phyloP scores from a whole-genome alignment of 805 yeast genomes.

The Sugiyamaella smithiae region DNA sequence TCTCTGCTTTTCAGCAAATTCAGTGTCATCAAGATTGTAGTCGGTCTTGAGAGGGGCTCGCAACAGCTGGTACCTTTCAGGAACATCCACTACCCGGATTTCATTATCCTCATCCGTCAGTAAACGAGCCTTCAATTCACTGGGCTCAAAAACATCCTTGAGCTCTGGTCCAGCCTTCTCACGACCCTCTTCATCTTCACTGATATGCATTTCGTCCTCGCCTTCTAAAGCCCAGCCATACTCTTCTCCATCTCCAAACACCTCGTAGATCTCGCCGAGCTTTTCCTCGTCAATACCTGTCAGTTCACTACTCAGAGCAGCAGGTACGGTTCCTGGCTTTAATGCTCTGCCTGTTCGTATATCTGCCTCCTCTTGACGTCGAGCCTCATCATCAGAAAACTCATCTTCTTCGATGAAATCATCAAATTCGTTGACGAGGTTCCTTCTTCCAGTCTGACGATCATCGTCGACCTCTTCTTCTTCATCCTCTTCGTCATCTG shows the following conservation, averaged over 20 bases:
- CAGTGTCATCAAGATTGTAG: conserved; percentile 62
- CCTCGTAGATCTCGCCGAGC: conserved; percentile 87
- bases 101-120: conserved; percentile 89
- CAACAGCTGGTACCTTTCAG: conserved; percentile 84
- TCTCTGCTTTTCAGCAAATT: conserved; percentile 64
- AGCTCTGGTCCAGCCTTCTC: conserved; percentile 52
- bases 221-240: conserved; percentile 98
- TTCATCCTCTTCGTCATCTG: conserved; percentile 48
- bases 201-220: conserved; percentile 45
- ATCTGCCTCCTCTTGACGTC: conserved; percentile 51
- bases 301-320: conserved; percentile 30
- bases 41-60: conserved; percentile 66
- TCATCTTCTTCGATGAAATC: conserved; percentile 98
- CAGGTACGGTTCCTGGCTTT: conserved; percentile 17
- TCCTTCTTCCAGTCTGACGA: conserved; percentile 34
- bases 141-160: conserved; percentile 90
- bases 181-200: conserved; percentile 20
- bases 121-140: conserved; percentile 86
- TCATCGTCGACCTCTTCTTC: conserved; percentile 34
- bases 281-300: conserved; percentile 78
- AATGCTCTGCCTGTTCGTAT: conserved; percentile 34
- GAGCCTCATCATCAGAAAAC: conserved; percentile 80
- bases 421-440: conserved; percentile 74
- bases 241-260: conserved; percentile 95
- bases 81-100: conserved; percentile 82